Evolutionary conservation across 192 early-diverging fungal genomes (phyloP).

Genomic region (Powellomyces hirtus): DNA sequence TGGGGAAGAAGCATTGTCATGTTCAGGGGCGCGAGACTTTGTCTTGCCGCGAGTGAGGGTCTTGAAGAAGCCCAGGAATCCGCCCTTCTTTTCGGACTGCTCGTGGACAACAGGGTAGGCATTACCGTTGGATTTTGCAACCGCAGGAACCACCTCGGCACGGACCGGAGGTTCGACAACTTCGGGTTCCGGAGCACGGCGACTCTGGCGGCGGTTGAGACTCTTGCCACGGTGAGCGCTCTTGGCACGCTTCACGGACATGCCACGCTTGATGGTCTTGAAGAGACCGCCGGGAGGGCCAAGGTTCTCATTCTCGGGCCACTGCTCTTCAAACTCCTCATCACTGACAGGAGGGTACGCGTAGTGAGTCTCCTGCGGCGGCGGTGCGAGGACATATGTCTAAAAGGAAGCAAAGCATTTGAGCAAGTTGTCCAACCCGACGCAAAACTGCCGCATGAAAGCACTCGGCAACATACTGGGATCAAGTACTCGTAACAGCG

Average conservation of each 20-base stretch:
- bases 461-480: conserved; percentile 32
- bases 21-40: background rate
- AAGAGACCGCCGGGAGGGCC: conserved; percentile 38
- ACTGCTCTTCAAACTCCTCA: conserved; percentile 34
- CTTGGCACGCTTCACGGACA: conserved; percentile 28
- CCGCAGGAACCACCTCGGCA: too few relatives aligned
- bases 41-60: conserved; percentile 29
- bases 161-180: background rate
- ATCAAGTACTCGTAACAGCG: conserved; percentile 50
- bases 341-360: conserved; percentile 18
- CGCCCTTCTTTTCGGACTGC: conserved; percentile 16
- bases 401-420: background rate
- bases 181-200: background rate
- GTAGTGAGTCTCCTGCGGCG: conserved; percentile 46
- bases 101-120: too few relatives aligned
- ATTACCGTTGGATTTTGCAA: too few relatives aligned
- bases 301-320: conserved; percentile 7
- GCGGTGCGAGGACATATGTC: conserved; percentile 50
- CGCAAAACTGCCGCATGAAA: background rate
- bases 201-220: conserved; percentile 4
- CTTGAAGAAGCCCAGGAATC: conserved; percentile 24
- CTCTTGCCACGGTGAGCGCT: conserved; percentile 6
- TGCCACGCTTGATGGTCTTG: conserved; percentile 38
- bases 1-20: background rate
- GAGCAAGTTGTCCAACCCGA: background rate